A percentile compares a stretch with the other conserved stretches of the same genome.
Conservation (phyloP, 2,329 filamentous ascomycete genomes). For the Myriangium duriaei region DNA sequence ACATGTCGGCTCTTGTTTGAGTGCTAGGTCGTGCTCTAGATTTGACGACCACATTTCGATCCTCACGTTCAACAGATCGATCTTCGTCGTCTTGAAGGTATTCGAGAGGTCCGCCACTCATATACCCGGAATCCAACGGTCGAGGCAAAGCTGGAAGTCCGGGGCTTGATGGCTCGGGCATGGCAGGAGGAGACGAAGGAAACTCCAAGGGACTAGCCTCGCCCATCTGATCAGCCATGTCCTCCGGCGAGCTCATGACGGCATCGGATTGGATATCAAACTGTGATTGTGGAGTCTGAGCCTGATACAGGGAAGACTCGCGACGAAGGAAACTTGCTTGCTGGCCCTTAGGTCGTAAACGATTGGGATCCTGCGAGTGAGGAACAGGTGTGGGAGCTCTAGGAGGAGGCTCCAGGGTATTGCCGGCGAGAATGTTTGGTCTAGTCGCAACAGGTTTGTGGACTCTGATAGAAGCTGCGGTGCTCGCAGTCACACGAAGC, state of each 20-base stretch:
- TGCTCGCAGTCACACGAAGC: constrained; percentile 79
- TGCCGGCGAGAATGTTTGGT: constrained; percentile 35
- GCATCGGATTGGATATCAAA: constrained; percentile 26
- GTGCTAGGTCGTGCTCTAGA: constrained; percentile 17
- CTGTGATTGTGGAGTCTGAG: constrained; percentile 11
- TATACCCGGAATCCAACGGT: constrained; percentile 60
- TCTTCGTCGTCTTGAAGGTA: constrained; percentile 47
- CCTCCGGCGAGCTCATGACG: constrained; percentile 33
- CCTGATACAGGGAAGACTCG: constrained; percentile 12
- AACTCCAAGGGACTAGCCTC: constrained; percentile 66
- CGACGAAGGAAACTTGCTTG: constrained; percentile 12
- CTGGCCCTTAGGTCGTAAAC: constrained; percentile 2
- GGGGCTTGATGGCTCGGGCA: constrained; percentile 71
- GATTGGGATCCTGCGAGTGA: constrained; percentile 21
- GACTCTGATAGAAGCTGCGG: constrained; percentile 72
- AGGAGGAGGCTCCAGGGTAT: constrained; percentile 57
- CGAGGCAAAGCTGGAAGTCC: constrained; percentile 39
- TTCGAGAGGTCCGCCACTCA: constrained; percentile 65
- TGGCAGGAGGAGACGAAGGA: constrained; percentile 78
- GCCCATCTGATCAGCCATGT: constrained; percentile 35
- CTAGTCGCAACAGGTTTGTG: constrained; percentile 58
- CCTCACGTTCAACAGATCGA: constrained; percentile 25
- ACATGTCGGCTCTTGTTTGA: constrained; percentile 13
- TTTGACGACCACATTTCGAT: constrained; percentile 23
- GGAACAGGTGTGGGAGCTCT: constrained; percentile 68